A percentile compares a stretch with the other conserved stretches of the same genome.
phyloP scores from a whole-genome alignment of 2,329 filamentous ascomycete species.

The Alternaria infectoria region DNA sequence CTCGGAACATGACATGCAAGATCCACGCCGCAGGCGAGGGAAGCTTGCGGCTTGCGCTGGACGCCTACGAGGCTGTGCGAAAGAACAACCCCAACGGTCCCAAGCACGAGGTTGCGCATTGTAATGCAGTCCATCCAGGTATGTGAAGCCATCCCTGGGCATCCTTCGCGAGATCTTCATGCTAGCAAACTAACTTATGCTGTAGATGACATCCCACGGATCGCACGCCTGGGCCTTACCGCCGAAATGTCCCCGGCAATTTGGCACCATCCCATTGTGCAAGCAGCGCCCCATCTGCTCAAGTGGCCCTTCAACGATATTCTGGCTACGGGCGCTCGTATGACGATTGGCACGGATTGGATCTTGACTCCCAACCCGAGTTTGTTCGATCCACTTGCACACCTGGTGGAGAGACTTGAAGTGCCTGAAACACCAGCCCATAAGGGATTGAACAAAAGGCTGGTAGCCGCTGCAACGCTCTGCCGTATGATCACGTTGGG shows the following conservation, averaged over 20 bases:
- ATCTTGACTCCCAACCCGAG: conserved; percentile 20
- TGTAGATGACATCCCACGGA: conserved; percentile 36
- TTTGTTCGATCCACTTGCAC: conserved; percentile 17
- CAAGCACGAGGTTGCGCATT: conserved; percentile 44
- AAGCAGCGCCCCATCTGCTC: conserved; percentile 23
- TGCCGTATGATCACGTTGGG: conserved; percentile 33
- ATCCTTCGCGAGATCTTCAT: not conserved
- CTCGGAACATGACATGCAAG: conserved; percentile 42
- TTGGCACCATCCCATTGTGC: not conserved
- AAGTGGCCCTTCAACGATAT: conserved; percentile 39
- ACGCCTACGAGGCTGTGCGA: conserved; percentile 36
- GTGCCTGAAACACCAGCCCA: too few species aligned
- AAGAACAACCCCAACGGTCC: conserved; percentile 33
- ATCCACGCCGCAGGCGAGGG: conserved; percentile 44
- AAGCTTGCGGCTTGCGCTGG: conserved; percentile 36
- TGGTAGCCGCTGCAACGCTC: conserved; percentile 5
- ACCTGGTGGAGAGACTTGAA: conserved; percentile 12
- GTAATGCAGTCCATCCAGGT: conserved; percentile 27
- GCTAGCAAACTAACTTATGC: not conserved
- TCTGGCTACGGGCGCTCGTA: conserved; percentile 27
- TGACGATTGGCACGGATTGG: conserved; percentile 43
- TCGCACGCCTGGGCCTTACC: conserved; percentile 36
- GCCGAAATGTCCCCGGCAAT: conserved; percentile 44
- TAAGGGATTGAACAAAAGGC: not conserved
- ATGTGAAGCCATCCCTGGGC: not conserved